These are phyloP conservation scores for Didymella arachidicola DNA, from an alignment of 2,329 filamentous ascomycete genomes.

Conservation along the genomic window DNA sequence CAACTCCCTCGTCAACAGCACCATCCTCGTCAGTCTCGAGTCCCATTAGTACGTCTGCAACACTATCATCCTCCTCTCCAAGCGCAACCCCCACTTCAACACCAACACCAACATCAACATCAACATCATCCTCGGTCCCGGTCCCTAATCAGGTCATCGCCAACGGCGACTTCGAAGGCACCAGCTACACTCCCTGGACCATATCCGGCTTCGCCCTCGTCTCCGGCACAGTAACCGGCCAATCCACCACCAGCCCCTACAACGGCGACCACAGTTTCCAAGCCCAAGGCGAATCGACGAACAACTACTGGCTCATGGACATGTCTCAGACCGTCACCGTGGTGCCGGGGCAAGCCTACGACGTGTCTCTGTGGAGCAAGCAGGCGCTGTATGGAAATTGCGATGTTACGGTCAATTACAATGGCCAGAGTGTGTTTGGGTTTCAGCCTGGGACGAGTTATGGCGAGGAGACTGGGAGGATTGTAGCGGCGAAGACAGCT, in stretches of 20 bases:
- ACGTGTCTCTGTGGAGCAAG: background rate
- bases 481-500: background rate
- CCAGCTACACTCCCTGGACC: background rate
- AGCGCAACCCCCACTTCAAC: background rate
- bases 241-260: background rate
- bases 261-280: background rate
- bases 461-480: background rate
- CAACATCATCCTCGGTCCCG: background rate
- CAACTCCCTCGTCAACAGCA: background rate
- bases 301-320: constrained; percentile 1
- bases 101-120: background rate
- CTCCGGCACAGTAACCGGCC: background rate
- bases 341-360: background rate
- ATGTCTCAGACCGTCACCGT: background rate
- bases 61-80: background rate
- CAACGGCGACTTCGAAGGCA: background rate
- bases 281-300: background rate
- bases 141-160: background rate
- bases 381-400: background rate
- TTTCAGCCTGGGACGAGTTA: background rate
- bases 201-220: background rate
- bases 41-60: background rate
- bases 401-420: background rate
- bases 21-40: background rate
- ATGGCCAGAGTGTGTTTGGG: background rate